These are phyloP conservation scores for Gastrodia elata DNA, from an alignment of 106 monocot species.

Conservation along the genomic window DNA sequence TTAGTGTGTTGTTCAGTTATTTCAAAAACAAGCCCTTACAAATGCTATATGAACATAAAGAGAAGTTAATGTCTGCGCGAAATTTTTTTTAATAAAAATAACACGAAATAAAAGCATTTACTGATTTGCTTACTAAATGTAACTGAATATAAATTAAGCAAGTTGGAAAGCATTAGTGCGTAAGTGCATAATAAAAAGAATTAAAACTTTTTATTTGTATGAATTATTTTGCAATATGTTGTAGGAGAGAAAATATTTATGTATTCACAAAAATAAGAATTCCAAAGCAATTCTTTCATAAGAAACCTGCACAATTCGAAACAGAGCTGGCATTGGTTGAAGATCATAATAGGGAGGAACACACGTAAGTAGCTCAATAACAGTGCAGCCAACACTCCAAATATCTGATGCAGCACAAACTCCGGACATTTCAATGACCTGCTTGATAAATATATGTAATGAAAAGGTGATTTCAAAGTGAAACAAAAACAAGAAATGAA, in stretches of 20 bases:
- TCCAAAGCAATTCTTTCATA: not conserved
- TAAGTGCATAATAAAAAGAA: no score
- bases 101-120: not conserved
- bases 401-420: constrained; percentile 99
- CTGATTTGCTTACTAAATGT: not conserved
- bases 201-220: not conserved
- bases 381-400: constrained; percentile 99
- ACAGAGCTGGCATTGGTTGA: constrained; percentile 98
- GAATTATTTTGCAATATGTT: not conserved
- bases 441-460: not conserved
- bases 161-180: not conserved
- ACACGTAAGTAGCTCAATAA: constrained; percentile 93
- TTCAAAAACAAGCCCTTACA: not conserved
- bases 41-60: not conserved
- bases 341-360: constrained; percentile 99
- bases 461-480: not conserved
- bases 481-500: not conserved
- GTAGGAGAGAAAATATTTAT: not conserved
- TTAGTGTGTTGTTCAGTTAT: not conserved
- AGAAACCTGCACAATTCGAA: constrained; percentile 90
- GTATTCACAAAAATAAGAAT: not conserved
- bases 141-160: not conserved
- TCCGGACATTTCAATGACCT: constrained; percentile 99
- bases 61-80: no score
- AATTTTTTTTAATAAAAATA: not conserved